These are phyloP conservation scores for Speleostelium caveatum DNA, from an alignment of 78 protist species.

Conservation along the genomic window DNA sequence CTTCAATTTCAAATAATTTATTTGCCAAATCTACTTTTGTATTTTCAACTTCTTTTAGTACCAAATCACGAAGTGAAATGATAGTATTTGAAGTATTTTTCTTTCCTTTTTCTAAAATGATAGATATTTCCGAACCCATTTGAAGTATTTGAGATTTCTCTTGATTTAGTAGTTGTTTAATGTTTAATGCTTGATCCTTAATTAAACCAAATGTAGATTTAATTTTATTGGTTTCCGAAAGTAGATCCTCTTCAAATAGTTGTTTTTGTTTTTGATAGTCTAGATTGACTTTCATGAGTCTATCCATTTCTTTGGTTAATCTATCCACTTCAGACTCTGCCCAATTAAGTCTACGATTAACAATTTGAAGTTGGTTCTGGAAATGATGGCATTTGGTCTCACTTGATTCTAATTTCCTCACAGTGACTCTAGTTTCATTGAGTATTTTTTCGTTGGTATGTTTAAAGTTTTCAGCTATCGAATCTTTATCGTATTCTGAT, in stretches of 20 bases:
- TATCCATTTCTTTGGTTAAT: slow-evolving; percentile 64
- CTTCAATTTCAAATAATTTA: slow-evolving; percentile 25
- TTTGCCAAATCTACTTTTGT: slow-evolving; percentile 29
- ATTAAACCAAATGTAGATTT: not conserved
- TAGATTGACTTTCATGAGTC: slow-evolving; percentile 14
- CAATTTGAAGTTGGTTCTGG: slow-evolving; percentile 23
- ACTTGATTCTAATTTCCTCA: slow-evolving; percentile 18
- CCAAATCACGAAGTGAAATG: slow-evolving; percentile 19
- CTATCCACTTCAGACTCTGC: slow-evolving; percentile 67
- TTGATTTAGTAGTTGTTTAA: slow-evolving; percentile 4
- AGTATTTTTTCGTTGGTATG: not conserved
- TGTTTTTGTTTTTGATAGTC: not conserved
- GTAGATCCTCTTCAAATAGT: not conserved
- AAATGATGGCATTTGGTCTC: slow-evolving; percentile 38
- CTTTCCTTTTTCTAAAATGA: slow-evolving; percentile 34
- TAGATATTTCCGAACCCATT: slow-evolving; percentile 4
- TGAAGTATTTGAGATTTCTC: slow-evolving; percentile 38
- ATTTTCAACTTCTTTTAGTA: slow-evolving; percentile 47
- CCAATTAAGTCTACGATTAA: slow-evolving; percentile 25
- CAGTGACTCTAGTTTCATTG: not conserved
- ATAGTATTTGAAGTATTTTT: slow-evolving; percentile 13
- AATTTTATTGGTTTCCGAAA: not conserved
- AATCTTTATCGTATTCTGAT: not conserved
- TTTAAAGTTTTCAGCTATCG: not conserved
- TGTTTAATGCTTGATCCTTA: slow-evolving; percentile 3